Conservation (phyloP, 257 asterid genomes). For the Salvia rosmarinus region DNA sequence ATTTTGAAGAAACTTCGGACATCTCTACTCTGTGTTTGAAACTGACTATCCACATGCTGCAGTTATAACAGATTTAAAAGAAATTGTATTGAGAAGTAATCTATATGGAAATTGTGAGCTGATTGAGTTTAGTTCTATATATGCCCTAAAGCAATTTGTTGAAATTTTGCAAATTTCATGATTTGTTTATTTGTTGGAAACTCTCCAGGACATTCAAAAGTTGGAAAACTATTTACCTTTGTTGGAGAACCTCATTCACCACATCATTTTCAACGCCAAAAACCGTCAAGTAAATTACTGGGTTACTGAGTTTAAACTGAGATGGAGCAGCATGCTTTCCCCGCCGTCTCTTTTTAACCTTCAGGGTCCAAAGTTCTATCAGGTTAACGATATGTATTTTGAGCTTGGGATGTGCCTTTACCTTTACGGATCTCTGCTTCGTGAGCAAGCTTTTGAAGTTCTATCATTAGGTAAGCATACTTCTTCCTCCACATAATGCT, state of each 20-base stretch:
- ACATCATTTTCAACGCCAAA: slow-evolving; percentile 30
- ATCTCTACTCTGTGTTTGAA: not conserved
- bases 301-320: slow-evolving; percentile 51
- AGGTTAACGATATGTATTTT: slow-evolving; percentile 43
- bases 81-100: too few relatives aligned
- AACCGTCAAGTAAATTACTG: slow-evolving; percentile 31
- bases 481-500: not conserved
- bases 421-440: slow-evolving; percentile 59
- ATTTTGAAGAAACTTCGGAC: not conserved
- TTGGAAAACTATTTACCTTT: slow-evolving; percentile 67
- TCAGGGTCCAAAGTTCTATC: slow-evolving; percentile 49
- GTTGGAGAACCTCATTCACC: slow-evolving; percentile 53
- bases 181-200: slow-evolving; percentile 21
- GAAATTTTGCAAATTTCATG: slow-evolving; percentile 1
- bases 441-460: slow-evolving; percentile 57
- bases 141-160: not conserved
- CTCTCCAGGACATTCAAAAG: slow-evolving; percentile 60
- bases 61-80: too few relatives aligned
- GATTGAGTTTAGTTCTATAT: not conserved
- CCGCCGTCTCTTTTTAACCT: slow-evolving; percentile 42
- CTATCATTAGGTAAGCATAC: slow-evolving; percentile 47
- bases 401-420: slow-evolving; percentile 65
- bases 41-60: not conserved
- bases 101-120: too few relatives aligned
- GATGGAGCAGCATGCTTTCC: slow-evolving; percentile 63